These are phyloP conservation scores for Solanum megistacrolobum DNA, from an alignment of 257 asterid genomes.

Conservation along the genomic window DNA sequence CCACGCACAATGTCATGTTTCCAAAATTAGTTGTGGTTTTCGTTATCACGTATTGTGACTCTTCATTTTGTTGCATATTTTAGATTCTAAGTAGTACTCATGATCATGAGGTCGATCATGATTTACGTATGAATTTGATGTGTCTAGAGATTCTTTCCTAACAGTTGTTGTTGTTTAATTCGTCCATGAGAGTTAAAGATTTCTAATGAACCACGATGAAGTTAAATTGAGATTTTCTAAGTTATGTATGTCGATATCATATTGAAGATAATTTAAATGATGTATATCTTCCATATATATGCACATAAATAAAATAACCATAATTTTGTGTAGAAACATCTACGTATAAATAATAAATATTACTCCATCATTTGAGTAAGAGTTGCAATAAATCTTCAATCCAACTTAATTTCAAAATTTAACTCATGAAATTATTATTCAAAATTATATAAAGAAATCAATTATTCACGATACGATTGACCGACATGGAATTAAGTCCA, in stretches of 20 bases:
- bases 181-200: not conserved
- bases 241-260: not conserved
- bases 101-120: not conserved
- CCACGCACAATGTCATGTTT: not conserved
- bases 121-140: not conserved
- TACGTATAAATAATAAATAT: no score
- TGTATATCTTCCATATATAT: not conserved
- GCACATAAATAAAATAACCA: not conserved
- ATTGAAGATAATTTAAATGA: not conserved
- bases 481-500: not conserved
- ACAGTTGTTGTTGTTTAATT: not conserved
- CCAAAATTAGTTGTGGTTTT: not conserved
- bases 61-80: not conserved
- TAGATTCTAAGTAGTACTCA: not conserved
- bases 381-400: no score
- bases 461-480: not conserved
- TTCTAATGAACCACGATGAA: not conserved
- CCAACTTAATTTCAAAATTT: not conserved
- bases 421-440: not conserved
- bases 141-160: not conserved
- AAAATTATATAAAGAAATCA: not conserved
- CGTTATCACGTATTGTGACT: not conserved
- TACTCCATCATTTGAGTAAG: no score
- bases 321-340: not conserved
- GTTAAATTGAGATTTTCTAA: not conserved